Conservation (phyloP, 306 rosid species). For the Alnus glutinosa region DNA sequence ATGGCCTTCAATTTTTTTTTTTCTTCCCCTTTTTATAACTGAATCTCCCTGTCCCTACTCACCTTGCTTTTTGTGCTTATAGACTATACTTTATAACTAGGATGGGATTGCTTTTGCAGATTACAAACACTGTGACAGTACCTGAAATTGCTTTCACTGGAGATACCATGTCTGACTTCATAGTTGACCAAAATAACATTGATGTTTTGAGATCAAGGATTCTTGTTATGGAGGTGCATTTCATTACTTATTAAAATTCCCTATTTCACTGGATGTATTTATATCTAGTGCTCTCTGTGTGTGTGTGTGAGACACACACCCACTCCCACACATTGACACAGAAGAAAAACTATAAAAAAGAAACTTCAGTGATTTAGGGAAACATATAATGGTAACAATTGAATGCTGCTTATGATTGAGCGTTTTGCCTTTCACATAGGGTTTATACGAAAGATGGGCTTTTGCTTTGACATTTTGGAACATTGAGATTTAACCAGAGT, state of each 20-base stretch:
- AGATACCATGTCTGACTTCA: slow-evolving; percentile 80
- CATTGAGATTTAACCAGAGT: neutral
- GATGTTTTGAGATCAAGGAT: slow-evolving; percentile 78
- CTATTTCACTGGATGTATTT: neutral
- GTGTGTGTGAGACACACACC: too few relatives aligned
- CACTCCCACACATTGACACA: too few relatives aligned
- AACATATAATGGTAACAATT: neutral
- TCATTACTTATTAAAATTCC: slow-evolving; percentile 19
- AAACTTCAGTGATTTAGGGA: neutral
- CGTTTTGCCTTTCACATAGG: neutral
- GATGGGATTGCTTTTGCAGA: slow-evolving; percentile 48
- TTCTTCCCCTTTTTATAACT: neutral
- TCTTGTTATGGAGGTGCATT: slow-evolving; percentile 80
- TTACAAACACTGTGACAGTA: slow-evolving; percentile 67
- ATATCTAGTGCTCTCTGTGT: neutral
- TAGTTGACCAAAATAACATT: slow-evolving; percentile 54
- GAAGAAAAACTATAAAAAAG: neutral
- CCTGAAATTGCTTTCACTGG: slow-evolving; percentile 96
- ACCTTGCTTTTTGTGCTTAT: slow-evolving; percentile 3
- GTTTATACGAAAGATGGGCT: neutral
- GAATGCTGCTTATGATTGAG: neutral
- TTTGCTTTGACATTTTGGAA: neutral
- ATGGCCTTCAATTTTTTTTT: neutral
- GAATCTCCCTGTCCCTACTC: too few relatives aligned
- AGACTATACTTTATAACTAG: slow-evolving; percentile 12